Evolutionary conservation across 805 yeast species (phyloP).

Genomic region (Cyberlindnera americana): DNA sequence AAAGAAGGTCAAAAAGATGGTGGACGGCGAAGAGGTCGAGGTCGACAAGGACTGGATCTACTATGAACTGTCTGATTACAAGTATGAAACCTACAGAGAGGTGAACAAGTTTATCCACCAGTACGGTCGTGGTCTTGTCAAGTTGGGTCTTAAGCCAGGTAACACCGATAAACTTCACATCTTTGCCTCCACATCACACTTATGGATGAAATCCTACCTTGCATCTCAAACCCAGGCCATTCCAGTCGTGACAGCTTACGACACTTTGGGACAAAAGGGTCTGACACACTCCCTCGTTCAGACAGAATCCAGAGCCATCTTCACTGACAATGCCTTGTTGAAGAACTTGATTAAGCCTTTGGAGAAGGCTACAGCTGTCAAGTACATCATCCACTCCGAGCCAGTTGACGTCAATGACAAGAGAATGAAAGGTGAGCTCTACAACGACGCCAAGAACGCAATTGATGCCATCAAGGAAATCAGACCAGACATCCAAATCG

Average conservation of each 20-base stretch:
- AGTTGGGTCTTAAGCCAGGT: constrained; percentile 65
- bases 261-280: constrained; percentile 87
- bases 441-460: constrained; percentile 53
- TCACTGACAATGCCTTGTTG: constrained; percentile 78
- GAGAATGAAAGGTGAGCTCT: constrained; percentile 59
- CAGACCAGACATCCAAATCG: constrained; percentile 75
- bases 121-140: constrained; percentile 72
- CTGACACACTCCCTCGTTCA: constrained; percentile 80
- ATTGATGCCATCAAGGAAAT: constrained; percentile 53
- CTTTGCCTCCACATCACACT: constrained; percentile 82
- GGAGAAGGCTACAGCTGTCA: constrained; percentile 54
- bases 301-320: constrained; percentile 75
- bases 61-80: constrained; percentile 74
- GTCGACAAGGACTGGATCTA: constrained; percentile 86
- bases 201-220: constrained; percentile 86
- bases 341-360: constrained; percentile 68
- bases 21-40: constrained; percentile 70
- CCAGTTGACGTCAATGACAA: constrained; percentile 57
- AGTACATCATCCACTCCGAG: constrained; percentile 70
- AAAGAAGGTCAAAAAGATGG: constrained; percentile 65
- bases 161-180: constrained; percentile 67
- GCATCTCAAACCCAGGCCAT: constrained; percentile 77
- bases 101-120: constrained; percentile 45
- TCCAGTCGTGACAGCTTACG: constrained; percentile 93
- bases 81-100: constrained; percentile 59